Base-by-base conservation (phyloP, 371 early-diverging fungal genomes). In the Mortierella sp. region DNA sequence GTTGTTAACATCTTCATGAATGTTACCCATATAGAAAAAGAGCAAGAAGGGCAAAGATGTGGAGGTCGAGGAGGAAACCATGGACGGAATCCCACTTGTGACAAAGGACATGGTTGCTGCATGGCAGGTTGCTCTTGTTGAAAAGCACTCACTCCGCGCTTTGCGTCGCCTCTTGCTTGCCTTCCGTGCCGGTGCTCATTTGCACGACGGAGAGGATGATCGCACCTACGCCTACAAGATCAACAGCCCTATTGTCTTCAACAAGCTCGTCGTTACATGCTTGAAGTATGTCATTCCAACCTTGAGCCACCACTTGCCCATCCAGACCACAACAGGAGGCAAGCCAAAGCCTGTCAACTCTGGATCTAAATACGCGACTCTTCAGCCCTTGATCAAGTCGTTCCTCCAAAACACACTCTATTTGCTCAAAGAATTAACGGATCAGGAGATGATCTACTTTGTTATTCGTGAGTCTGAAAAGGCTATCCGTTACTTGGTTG, bases 401-500 rank as follows among this genome's bases (percentile, higher is more conserved):
- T 97, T 92, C 78, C 83, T 96, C 26, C 86, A 86, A 61, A 93
- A 89, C 71, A 75, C 94, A 6, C 73, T 95, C 20, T 89, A 91
- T 76, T 86, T 96, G 70, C 81, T 97, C 70, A 84, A 86, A 66
- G 91, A 93, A 68, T 86, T 95, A 84, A 93, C 96, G 26, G 96
- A 96, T 65, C 77, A 90, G 37, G 90, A 89, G 63, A 95, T 97
- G 94, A 84, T 94, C 58, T 89, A 92, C 77, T 92, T 94, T 78
- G 87, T 96, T 47, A 81, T 97, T 58, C 89, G 93, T 66, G 93
- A 96, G 83, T 90, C 94, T 5, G 94, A 95, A 84, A 88, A 91
- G 63, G 84, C 87, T 63, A 89, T 93, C 22, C 83, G 86, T 5
- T 96, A 95, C 75, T 92, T 94, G 84, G 92, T 89, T n/a, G 93